phyloP scores from a whole-genome alignment of 139 green algal genomes.

The Auxenochlorella pyrenoidosa region DNA sequence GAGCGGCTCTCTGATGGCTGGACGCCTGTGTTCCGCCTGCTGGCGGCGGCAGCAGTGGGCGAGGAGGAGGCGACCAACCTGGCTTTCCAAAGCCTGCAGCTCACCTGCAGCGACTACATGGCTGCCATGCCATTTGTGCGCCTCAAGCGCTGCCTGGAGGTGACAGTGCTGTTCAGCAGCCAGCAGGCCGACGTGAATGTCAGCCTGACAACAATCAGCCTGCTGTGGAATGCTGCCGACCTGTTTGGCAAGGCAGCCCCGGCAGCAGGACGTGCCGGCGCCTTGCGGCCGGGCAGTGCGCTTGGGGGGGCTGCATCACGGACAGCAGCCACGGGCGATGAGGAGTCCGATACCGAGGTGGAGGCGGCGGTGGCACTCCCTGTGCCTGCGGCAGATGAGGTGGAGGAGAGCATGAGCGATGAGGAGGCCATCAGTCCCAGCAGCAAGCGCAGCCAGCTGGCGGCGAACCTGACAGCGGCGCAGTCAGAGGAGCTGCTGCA shows the following conservation, averaged over 20 bases:
- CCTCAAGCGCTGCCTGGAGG: conserved; percentile 65
- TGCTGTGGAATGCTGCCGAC: conserved; percentile 93
- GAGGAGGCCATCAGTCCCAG: conserved; percentile 4
- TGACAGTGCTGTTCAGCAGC: conserved; percentile 69
- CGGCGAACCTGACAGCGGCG: not conserved
- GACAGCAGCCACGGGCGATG: not conserved
- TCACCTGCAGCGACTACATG: conserved; percentile 79
- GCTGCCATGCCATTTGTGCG: conserved; percentile 57
- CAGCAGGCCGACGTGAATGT: conserved; percentile 89
- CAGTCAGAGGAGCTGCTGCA: conserved; percentile 63
- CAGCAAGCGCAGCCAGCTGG: not conserved
- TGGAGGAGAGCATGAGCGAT: conserved; percentile 12
- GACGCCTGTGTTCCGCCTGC: conserved; percentile 81
- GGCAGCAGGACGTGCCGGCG: not conserved
- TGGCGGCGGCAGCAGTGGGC: conserved; percentile 62
- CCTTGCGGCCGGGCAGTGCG: not conserved
- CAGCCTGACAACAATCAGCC: conserved; percentile 84
- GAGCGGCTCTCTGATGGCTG: conserved; percentile 80
- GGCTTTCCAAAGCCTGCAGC: conserved; percentile 80
- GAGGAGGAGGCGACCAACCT: conserved; percentile 63
- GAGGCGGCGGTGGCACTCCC: conserved; percentile 4
- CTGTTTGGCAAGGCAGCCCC: conserved; percentile 57
- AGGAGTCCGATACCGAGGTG: conserved; percentile 30
- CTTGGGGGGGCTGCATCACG: not conserved
- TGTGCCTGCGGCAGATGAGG: not conserved